Conservation (phyloP, 371 early-diverging fungal species). For the Rhizomucor miehei region DNA sequence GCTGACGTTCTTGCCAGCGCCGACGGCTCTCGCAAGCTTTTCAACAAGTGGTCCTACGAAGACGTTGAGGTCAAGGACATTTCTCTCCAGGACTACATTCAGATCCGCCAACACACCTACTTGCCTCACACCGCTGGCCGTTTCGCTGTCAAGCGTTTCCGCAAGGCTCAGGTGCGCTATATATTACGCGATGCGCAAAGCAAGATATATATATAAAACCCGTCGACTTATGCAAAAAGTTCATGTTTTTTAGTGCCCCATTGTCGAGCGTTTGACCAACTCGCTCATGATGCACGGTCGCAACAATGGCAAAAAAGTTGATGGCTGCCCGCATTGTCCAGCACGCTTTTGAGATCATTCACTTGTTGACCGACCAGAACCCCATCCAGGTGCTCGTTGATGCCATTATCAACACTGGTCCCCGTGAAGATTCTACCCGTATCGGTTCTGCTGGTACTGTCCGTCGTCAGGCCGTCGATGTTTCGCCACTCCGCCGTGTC, state of each 20-base stretch:
- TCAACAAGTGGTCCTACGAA: conserved; percentile 96
- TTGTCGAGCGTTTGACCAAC: conserved; percentile 99
- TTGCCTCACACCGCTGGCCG: conserved; percentile 99
- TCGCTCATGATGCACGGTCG: conserved; percentile 99
- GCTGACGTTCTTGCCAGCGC: conserved; percentile 60
- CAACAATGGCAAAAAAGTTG: conserved; percentile 99
- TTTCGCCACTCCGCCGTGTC: conserved; percentile 98
- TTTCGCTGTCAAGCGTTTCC: conserved; percentile 96
- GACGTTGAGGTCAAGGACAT: conserved; percentile 96
- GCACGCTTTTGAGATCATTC: conserved; percentile 99
- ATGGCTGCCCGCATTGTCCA: conserved; percentile 99
- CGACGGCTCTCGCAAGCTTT: conserved; percentile 72
- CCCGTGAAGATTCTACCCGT: conserved; percentile 99
- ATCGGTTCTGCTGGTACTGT: conserved; percentile 99
- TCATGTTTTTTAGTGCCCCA: conserved; percentile 78
- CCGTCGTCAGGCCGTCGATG: conserved; percentile 99
- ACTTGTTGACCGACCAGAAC: conserved; percentile 98
- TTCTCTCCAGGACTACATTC: conserved; percentile 93
- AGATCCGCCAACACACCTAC: conserved; percentile 92
- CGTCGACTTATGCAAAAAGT: not conserved
- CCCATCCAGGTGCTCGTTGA: conserved; percentile 99
- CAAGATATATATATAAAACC: too few relatives aligned
- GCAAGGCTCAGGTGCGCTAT: conserved; percentile 86
- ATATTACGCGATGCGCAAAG: too few relatives aligned
- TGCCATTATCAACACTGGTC: conserved; percentile 99